Conservation (phyloP, 176 grass and related monocot genomes). For the Bromus sterilis region DNA sequence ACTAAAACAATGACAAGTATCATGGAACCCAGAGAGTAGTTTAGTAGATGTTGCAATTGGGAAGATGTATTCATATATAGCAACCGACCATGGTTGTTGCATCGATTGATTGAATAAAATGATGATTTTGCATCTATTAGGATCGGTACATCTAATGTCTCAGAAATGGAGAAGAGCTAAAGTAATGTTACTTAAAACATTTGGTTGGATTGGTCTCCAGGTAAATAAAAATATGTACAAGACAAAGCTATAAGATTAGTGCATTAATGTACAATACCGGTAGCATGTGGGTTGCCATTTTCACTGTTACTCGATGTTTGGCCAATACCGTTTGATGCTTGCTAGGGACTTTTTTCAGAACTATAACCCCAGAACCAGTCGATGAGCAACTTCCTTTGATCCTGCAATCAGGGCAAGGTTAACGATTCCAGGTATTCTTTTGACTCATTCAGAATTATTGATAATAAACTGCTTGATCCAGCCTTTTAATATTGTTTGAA, state of each 20-base stretch:
- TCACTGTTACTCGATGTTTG: background rate
- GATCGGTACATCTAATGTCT: background rate
- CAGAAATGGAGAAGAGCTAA: background rate
- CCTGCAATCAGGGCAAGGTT: constrained; percentile 43
- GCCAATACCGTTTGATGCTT: background rate
- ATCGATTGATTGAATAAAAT: background rate
- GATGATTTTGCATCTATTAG: background rate
- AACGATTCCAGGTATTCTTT: constrained; percentile 13
- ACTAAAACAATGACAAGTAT: no score
- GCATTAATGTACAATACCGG: background rate
- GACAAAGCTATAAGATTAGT: background rate
- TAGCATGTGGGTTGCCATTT: background rate
- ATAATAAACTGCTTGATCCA: background rate
- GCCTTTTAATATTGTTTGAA: background rate
- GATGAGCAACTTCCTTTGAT: constrained; percentile 30
- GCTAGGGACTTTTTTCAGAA: background rate
- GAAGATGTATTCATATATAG: background rate
- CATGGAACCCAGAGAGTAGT: no score
- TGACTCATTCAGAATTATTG: background rate
- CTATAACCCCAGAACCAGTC: constrained; percentile 29
- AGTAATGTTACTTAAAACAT: background rate
- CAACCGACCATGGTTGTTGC: background rate
- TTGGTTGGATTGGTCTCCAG: no score
- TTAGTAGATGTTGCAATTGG: background rate
- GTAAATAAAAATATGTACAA: background rate